These are phyloP conservation scores for Arbutus unedo DNA, from an alignment of 148 eudicot species.

Conservation along the genomic window DNA sequence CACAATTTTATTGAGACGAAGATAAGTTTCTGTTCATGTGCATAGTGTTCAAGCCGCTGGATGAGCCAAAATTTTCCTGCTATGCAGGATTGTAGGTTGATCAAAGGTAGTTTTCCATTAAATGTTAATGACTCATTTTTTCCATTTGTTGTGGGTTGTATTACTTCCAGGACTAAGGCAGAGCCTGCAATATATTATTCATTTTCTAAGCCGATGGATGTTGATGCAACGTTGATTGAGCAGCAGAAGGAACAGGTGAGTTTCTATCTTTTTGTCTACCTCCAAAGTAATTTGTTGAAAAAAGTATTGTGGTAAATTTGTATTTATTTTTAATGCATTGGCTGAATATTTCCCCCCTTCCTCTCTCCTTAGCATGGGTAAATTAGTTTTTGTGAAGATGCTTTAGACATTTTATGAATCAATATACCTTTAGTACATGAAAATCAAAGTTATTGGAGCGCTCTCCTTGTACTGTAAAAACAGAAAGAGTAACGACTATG, in stretches of 20 bases:
- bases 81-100: constrained; percentile 35
- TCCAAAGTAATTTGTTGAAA: background rate
- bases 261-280: constrained; percentile 13
- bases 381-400: background rate
- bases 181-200: constrained; percentile 80
- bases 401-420: background rate
- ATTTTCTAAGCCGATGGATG: constrained; percentile 73
- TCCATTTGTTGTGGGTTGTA: constrained; percentile 23
- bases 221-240: constrained; percentile 41
- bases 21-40: constrained; percentile 93
- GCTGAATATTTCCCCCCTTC: background rate
- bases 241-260: constrained; percentile 77
- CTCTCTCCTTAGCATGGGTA: background rate
- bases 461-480: background rate
- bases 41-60: constrained; percentile 58
- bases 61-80: constrained; percentile 30
- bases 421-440: background rate
- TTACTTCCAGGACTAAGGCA: constrained; percentile 76
- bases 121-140: constrained; percentile 22
- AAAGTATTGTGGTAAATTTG: background rate
- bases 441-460: background rate
- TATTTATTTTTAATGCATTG: background rate
- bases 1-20: constrained; percentile 97
- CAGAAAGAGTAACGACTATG: background rate
- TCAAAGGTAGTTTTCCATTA: background rate